Evolutionary conservation across 306 rosid genomes (phyloP).

Genomic region (Rosa chinensis): DNA sequence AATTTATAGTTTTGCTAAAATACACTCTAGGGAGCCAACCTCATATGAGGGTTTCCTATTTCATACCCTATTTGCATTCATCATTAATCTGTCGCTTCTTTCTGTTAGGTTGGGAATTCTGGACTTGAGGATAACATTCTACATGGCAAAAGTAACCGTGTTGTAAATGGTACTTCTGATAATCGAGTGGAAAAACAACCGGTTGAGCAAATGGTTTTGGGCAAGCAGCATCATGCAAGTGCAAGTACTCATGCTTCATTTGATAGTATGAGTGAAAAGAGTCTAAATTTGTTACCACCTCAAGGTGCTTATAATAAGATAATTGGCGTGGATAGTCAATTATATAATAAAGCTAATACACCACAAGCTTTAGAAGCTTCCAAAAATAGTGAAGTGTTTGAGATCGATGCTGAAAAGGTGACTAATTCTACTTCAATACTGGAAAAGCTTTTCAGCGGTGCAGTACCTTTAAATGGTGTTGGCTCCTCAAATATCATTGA

Average conservation of each 20-base stretch:
- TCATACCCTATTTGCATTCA: neutral
- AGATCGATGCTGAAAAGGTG: conserved; percentile 49
- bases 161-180: conserved; percentile 42
- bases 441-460: conserved; percentile 65
- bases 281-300: conserved; percentile 37
- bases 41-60: neutral
- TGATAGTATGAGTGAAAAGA: conserved; percentile 41
- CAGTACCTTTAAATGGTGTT: conserved; percentile 45
- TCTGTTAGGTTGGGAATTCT: conserved; percentile 56
- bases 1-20: neutral
- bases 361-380: conserved; percentile 58
- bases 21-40: neutral
- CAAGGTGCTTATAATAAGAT: conserved; percentile 45
- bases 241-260: conserved; percentile 39
- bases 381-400: conserved; percentile 46
- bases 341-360: conserved; percentile 45
- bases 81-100: conserved; percentile 27
- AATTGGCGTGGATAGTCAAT: conserved; percentile 38
- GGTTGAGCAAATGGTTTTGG: conserved; percentile 38
- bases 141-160: conserved; percentile 40
- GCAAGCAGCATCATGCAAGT: conserved; percentile 47
- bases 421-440: conserved; percentile 61
- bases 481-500: conserved; percentile 49
- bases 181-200: conserved; percentile 43
- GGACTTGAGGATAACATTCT: conserved; percentile 37